A percentile compares a stretch with the other conserved stretches of the same genome.
phyloP scores from a whole-genome alignment of 164 flowering plant genomes.

The Houttuynia cordata region DNA sequence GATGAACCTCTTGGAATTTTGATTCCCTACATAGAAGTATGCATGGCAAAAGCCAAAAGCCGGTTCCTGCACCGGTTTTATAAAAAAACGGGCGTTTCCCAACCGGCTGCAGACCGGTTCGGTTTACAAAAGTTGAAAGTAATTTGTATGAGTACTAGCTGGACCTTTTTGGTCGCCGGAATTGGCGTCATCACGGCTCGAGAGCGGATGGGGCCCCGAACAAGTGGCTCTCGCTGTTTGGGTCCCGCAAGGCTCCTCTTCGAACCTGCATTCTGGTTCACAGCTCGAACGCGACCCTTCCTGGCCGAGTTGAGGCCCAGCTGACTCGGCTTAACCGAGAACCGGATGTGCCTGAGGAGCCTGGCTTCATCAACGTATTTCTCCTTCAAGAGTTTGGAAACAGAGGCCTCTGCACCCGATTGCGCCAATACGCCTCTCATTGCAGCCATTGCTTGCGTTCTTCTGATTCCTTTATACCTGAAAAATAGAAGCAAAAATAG shows the following conservation, averaged over 20 bases:
- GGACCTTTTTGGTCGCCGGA: constrained; percentile 48
- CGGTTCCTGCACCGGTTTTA: too few species aligned
- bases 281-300: constrained; percentile 9
- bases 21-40: too few species aligned
- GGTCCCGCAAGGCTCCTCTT: constrained; percentile 1
- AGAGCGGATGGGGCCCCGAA: constrained; percentile 9
- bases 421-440: constrained; percentile 26
- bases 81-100: not conserved
- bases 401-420: constrained; percentile 19
- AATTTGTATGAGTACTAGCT: too few species aligned
- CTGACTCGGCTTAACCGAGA: constrained; percentile 5
- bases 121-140: too few species aligned
- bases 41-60: too few species aligned
- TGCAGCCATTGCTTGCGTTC: constrained; percentile 21
- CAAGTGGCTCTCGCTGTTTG: not conserved
- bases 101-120: not conserved
- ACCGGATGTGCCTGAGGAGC: constrained; percentile 9
- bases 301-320: not conserved
- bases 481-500: not conserved
- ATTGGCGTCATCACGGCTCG: constrained; percentile 41
- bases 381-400: constrained; percentile 18
- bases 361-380: constrained; percentile 20
- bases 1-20: too few species aligned
- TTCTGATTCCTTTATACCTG: not conserved
- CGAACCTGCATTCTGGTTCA: not conserved